Base-by-base conservation (phyloP, 805 yeast genomes). In the Clavispora santaluciae region DNA sequence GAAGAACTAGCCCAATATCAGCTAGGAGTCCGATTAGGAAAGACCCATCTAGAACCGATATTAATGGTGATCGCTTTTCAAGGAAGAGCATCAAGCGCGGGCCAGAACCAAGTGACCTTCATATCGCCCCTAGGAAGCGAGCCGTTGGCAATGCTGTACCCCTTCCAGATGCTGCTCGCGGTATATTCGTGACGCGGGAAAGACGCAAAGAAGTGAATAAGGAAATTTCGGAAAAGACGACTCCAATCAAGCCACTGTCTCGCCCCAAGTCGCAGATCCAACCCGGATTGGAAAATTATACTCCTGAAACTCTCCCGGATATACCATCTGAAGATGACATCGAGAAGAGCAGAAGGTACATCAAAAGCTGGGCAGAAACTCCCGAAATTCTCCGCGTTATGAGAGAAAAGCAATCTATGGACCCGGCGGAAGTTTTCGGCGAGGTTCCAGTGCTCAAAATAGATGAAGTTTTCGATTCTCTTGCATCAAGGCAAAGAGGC, bases 401-500 rank as follows among this genome's bases (percentile, higher is more conserved):
- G 23, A 45, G 52, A 36, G 57, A 58, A 35, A 61, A 59, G 40
- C 54, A 51, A 30, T 42, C 46, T 45, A 63, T 82, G 45, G 82
- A 87, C 53, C 90, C 93, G 0, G 78, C 72, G 45, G 57, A 70
- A 15, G 75, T 87, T 1, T 86, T 88, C 63, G 95, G 95, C 0
- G 82, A 85, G 6, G 75, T 84, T 23, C 83, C 85, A 0, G 80
- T 80, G 2, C 63, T 85, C 43, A 75, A 79, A 39, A 78, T 83
- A 64, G 86, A 79, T 39, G 87, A 81, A 46, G 77, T 85, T 3
- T 86, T 85, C 55, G 73, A 70, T 28, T 55, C 78, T 3, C 65
- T 72, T 38, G 59, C 73, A 3, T 67, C 79, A n/a, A 70, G 75
- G 47, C 63, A 71, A 41, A 68, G 83, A 46, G 73, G 79, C 2